A percentile compares a stretch with the other conserved stretches of the same genome.
Conservation (phyloP, 208 protist genomes). For the Leptomonas pyrrhocoris region DNA sequence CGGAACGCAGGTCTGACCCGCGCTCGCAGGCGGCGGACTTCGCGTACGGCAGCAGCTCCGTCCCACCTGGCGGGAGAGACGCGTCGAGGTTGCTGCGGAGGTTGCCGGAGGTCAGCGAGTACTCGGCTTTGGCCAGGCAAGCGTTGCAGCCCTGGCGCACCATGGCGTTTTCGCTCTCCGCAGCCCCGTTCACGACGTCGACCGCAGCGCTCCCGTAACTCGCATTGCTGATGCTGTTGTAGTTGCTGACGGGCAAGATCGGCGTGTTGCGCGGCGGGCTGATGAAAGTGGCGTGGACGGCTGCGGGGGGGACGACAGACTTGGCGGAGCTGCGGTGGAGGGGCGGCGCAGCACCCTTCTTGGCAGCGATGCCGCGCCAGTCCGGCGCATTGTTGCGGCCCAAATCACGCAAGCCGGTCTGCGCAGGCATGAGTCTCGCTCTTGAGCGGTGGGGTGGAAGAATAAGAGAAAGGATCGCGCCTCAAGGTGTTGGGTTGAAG, state of each 20-base stretch:
- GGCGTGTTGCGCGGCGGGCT: slow-evolving; percentile 60
- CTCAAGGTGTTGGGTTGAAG: too few relatives aligned
- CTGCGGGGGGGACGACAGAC: background rate
- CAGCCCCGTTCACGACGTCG: background rate
- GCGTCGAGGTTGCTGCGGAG: slow-evolving; percentile 10
- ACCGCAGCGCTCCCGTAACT: background rate
- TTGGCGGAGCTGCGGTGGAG: slow-evolving; percentile 9
- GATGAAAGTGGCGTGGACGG: slow-evolving; percentile 52
- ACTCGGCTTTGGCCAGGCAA: background rate
- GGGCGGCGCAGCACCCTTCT: slow-evolving; percentile 24
- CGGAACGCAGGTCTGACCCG: slow-evolving; percentile 16
- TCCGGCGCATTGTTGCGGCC: slow-evolving; percentile 6
- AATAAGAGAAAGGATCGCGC: too few relatives aligned
- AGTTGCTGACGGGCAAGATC: slow-evolving; percentile 3
- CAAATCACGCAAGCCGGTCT: slow-evolving; percentile 18
- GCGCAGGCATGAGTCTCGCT: slow-evolving; percentile 8
- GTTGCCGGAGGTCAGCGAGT: slow-evolving; percentile 11
- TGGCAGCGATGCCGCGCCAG: slow-evolving; percentile 6
- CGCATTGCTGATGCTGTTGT: slow-evolving; percentile 16
- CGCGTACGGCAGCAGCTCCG: background rate
- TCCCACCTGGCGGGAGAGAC: slow-evolving; percentile 8
- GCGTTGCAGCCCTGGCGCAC: slow-evolving; percentile 9
- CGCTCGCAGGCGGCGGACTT: slow-evolving; percentile 5
- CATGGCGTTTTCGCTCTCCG: slow-evolving; percentile 4
- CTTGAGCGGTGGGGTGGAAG: background rate